phyloP scores from a whole-genome alignment of 768 basidiomycete species.

The Glaciozyma antarctica region DNA sequence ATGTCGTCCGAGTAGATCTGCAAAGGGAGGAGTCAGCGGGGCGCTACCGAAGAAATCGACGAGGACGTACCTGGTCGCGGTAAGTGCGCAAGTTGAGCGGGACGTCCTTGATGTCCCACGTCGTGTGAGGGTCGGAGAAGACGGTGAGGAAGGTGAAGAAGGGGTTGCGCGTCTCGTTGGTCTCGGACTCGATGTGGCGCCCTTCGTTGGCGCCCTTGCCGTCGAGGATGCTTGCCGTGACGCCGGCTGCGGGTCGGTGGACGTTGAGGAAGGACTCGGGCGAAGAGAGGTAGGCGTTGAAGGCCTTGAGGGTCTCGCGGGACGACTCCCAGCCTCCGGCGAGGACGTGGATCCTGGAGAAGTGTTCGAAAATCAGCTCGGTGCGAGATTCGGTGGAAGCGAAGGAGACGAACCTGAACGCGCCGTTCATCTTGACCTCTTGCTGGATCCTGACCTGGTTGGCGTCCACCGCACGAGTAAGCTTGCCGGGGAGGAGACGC shows the following conservation, averaged over 20 bases:
- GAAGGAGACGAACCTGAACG: constrained; percentile 23
- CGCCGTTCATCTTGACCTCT: constrained; percentile 36
- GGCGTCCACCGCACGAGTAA: constrained; percentile 34
- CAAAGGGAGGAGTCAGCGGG: neutral
- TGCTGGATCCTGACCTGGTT: constrained; percentile 35
- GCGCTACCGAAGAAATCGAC: neutral
- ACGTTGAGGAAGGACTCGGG: constrained; percentile 32
- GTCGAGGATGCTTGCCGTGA: constrained; percentile 26
- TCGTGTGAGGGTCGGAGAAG: constrained; percentile 30
- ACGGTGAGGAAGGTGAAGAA: constrained; percentile 36
- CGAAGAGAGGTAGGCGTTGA: constrained; percentile 28
- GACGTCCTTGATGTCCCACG: constrained; percentile 34
- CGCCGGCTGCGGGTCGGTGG: constrained; percentile 27
- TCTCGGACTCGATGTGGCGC: constrained; percentile 23
- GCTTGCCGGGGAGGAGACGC: constrained; percentile 33
- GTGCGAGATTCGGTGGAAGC: neutral
- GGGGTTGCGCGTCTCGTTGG: constrained; percentile 29
- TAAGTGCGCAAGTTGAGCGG: constrained; percentile 30
- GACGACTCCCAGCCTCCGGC: constrained; percentile 21
- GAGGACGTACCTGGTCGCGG: constrained; percentile 14
- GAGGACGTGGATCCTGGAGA: constrained; percentile 30
- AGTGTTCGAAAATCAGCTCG: neutral
- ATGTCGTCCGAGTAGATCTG: constrained; percentile 33
- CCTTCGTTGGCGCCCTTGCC: constrained; percentile 14
- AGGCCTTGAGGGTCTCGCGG: constrained; percentile 11